These are phyloP conservation scores for Scalesia atractyloides DNA, from an alignment of 129 eudicot species.

Conservation along the genomic window DNA sequence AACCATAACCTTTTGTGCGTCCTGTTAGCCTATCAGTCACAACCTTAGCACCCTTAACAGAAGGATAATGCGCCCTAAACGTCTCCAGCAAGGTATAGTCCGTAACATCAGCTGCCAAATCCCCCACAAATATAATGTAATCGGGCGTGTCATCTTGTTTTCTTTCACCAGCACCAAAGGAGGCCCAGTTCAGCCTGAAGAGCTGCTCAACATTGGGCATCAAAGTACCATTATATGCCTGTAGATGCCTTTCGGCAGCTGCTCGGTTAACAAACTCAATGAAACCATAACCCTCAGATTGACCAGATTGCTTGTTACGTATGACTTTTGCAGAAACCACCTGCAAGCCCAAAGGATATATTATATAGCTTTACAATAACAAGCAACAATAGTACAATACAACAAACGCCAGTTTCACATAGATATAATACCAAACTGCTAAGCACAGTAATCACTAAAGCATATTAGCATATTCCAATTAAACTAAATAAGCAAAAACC, in stretches of 20 bases:
- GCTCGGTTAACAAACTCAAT: constrained; percentile 73
- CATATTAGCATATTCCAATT: neutral
- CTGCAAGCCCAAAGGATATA: constrained; percentile 38
- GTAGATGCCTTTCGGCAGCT: constrained; percentile 85
- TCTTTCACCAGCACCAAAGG: constrained; percentile 88
- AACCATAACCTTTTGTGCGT: constrained; percentile 93
- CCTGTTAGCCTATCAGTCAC: constrained; percentile 85
- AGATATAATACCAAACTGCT: neutral
- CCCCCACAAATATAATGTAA: constrained; percentile 85
- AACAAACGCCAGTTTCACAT: neutral
- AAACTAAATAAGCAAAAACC: neutral
- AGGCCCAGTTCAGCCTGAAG: constrained; percentile 91
- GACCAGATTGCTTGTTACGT: constrained; percentile 84
- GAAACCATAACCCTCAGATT: constrained; percentile 94
- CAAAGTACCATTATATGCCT: constrained; percentile 65
- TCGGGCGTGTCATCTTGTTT: constrained; percentile 56
- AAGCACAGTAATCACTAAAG: neutral
- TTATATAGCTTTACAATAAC: too few species aligned
- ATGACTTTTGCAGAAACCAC: constrained; percentile 83
- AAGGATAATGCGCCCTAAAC: constrained; percentile 72
- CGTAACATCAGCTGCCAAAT: constrained; percentile 88
- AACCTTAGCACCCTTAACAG: constrained; percentile 90
- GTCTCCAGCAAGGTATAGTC: constrained; percentile 92
- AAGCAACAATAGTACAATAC: constrained; percentile 35
- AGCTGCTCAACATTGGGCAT: constrained; percentile 87